Evolutionary conservation across 2,329 filamentous ascomycete species (phyloP).

Genomic region (Aspergillus clavatus): DNA sequence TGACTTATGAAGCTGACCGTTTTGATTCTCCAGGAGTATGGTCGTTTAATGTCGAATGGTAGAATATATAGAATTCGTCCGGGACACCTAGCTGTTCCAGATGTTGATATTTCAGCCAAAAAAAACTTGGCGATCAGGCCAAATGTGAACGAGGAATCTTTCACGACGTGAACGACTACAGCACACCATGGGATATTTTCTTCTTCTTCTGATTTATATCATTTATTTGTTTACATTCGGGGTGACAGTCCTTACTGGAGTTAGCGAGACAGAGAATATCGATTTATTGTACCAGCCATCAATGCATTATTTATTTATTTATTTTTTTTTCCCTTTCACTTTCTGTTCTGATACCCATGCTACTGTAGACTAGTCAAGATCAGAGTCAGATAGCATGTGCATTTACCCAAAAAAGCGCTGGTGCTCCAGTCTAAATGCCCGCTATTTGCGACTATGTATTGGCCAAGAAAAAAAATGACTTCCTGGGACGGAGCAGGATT

Average conservation of each 20-base stretch:
- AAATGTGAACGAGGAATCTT: constrained; percentile 5
- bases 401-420: too few species aligned
- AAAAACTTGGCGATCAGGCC: neutral
- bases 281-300: neutral
- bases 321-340: neutral
- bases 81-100: constrained; percentile 4
- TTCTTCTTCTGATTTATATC: constrained; percentile 9
- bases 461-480: too few species aligned
- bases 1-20: constrained; percentile 7
- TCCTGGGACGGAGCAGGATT: too few species aligned
- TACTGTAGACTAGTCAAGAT: too few species aligned
- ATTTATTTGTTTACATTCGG: constrained; percentile 2
- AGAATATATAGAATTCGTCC: constrained; percentile 20
- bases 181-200: constrained; percentile 12
- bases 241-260: neutral
- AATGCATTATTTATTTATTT: too few species aligned
- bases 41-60: constrained; percentile 44
- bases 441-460: too few species aligned
- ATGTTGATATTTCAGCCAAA: neutral
- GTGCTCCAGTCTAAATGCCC: too few species aligned
- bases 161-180: constrained; percentile 23
- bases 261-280: neutral
- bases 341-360: too few species aligned
- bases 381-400: too few species aligned
- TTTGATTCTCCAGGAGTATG: constrained; percentile 35